Percentiles rank a stretch among this genome's conserved stretches.
phyloP scores from a whole-genome alignment of 306 rosid species.

The Malus orientalis region DNA sequence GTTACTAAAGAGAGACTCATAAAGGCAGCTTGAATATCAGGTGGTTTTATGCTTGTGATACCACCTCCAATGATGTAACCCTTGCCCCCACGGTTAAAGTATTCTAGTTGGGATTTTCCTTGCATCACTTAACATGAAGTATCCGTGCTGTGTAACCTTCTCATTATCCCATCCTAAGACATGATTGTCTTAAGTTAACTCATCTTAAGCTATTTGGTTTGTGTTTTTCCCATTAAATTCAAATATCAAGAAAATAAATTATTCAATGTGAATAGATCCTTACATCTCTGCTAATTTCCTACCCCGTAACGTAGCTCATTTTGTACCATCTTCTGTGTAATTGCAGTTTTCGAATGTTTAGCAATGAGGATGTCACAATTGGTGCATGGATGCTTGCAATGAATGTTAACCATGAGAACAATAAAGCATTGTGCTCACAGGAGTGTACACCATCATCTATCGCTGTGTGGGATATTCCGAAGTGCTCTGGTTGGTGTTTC shows the following conservation, averaged over 20 bases:
- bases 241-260: no score
- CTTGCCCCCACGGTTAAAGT: no score
- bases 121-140: not conserved
- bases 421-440: conserved; percentile 53
- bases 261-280: not conserved
- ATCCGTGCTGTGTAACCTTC: not conserved
- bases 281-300: not conserved
- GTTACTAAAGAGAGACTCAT: not conserved
- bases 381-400: conserved; percentile 99
- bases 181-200: not conserved
- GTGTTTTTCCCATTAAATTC: not conserved
- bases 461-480: conserved; percentile 98
- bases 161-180: not conserved
- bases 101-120: not conserved
- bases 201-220: not conserved
- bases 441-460: conserved; percentile 69
- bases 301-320: not conserved
- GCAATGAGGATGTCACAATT: conserved; percentile 97
- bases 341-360: conserved; percentile 93
- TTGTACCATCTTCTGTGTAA: not conserved
- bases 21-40: not conserved
- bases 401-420: conserved; percentile 91
- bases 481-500: conserved; percentile 79
- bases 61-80: not conserved
- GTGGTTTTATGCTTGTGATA: not conserved